Evolutionary conservation across 1,284 basidiomycete genomes (phyloP).

Genomic region (Coniferiporia sulphurascens): DNA sequence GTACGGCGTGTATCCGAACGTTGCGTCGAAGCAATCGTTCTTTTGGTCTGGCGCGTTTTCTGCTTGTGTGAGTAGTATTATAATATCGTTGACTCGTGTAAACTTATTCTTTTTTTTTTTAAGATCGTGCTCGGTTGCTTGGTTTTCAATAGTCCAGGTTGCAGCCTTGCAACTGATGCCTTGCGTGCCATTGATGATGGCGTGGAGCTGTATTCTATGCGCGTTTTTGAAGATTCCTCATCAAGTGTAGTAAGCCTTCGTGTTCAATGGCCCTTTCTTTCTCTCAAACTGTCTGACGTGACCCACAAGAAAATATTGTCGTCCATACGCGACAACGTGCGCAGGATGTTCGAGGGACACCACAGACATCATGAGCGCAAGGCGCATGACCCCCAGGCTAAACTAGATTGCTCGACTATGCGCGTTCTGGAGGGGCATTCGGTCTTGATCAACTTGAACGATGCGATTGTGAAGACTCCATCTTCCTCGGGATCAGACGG

Average conservation of each 20-base stretch:
- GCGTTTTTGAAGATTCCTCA: slow-evolving; percentile 1
- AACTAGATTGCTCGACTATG: slow-evolving; percentile 9
- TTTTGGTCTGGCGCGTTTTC: slow-evolving; percentile 51
- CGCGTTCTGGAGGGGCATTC: slow-evolving; percentile 12
- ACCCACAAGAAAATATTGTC: slow-evolving; percentile 7
- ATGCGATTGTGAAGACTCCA: background rate
- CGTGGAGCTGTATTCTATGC: slow-evolving; percentile 12
- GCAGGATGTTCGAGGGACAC: slow-evolving; percentile 7
- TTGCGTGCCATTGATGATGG: slow-evolving; percentile 13
- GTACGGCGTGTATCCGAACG: slow-evolving; percentile 34
- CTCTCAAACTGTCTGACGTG: background rate
- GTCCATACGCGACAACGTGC: slow-evolving; percentile 5
- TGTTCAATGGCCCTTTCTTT: background rate
- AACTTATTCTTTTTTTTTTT: background rate
- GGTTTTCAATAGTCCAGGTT: slow-evolving; percentile 14
- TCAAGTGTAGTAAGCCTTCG: slow-evolving; percentile 5
- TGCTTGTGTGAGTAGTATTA: slow-evolving; percentile 36
- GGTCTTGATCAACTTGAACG: slow-evolving; percentile 12
- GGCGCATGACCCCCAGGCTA: background rate
- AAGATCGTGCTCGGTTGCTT: slow-evolving; percentile 17
- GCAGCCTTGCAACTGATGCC: slow-evolving; percentile 8
- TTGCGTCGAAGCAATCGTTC: slow-evolving; percentile 38
- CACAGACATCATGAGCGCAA: background rate
- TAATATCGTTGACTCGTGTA: background rate
- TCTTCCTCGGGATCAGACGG: slow-evolving; percentile 5